Evolutionary conservation across 495 filamentous ascomycete species (phyloP), one percentile per base, ranked within the genome.

Genomic region (Delitschia confertaspora): DNA sequence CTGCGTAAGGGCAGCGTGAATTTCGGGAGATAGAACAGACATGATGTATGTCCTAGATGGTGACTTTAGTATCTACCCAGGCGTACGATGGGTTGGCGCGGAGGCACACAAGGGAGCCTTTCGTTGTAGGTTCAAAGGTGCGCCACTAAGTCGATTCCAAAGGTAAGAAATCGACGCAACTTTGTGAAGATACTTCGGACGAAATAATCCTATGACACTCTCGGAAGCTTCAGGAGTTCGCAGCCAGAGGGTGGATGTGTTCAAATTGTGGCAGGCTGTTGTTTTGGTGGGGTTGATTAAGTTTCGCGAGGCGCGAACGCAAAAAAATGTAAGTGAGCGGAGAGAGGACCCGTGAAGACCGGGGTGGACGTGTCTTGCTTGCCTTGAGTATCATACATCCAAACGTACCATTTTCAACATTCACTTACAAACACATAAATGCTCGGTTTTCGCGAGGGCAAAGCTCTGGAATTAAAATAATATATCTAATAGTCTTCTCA

Each of bases 1-100:
- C 73, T 86, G 80, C 33, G 71, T 72, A 57, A 99, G 83, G 63
- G 86, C 82, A 52, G 75, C 69, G 65, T 84, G 82, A 60, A 87
- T 71, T 53, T 94, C 83, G 39, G 79, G 69, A 48, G 88, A 79
- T 11, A 98, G 75, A 44, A 93, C 55, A 54, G 88, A 89, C 88
- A 95, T 95, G 23, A 20, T 44, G 45, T 30, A 31, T 19, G 17
- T 19, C 16, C 24, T 24, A 19, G 13, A 40, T 31, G 11, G 45
- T 39, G 35, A 27, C 6, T 20, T 31, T 38, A 32, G 35, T 27
- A 24, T 29, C 13, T 40, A 25, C 45, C 37, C 39, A 33, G 32
- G 19, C 6, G 36, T 36, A 29, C 19, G 9, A 30, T 33, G 38
- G 8, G 40, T 16, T 24, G 33, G 34, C 33, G 33, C 39, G 38